A percentile compares a stretch with the other conserved stretches of the same genome.
These are phyloP conservation scores for Wallacemonas sp. DNA, from an alignment of 208 protist species.

Conservation along the genomic window DNA sequence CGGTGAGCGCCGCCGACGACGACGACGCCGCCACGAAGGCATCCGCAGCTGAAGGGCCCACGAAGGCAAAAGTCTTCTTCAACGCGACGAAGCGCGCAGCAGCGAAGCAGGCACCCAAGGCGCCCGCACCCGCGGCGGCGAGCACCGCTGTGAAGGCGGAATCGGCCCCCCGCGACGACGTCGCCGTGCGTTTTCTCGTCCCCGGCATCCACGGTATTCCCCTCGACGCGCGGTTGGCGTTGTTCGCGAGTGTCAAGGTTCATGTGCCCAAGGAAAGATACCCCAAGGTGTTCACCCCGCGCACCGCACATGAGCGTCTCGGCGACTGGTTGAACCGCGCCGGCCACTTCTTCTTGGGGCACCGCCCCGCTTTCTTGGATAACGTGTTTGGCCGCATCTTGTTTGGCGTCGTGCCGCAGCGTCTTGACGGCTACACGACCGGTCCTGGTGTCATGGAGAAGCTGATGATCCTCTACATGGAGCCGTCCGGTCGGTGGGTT, in stretches of 20 bases:
- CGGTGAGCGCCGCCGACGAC: background rate
- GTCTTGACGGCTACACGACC: background rate
- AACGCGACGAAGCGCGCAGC: background rate
- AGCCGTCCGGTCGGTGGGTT: slow-evolving; percentile 49
- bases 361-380: background rate
- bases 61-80: background rate
- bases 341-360: background rate
- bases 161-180: background rate
- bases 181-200: background rate
- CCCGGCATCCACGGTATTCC: background rate
- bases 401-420: background rate
- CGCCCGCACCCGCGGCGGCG: too few species aligned
- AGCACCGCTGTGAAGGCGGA: background rate
- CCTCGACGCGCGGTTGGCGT: background rate
- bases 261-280: slow-evolving; percentile 3
- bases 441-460: slow-evolving; percentile 22
- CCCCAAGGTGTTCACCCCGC: background rate
- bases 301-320: background rate
- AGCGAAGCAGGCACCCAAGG: background rate
- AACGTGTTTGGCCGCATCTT: background rate
- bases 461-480: slow-evolving; percentile 75
- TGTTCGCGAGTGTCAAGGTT: background rate
- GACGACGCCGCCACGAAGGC: background rate
- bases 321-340: background rate
- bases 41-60: too few species aligned